Conservation (phyloP, 768 basidiomycete genomes). For the Amanita fuliginea region DNA sequence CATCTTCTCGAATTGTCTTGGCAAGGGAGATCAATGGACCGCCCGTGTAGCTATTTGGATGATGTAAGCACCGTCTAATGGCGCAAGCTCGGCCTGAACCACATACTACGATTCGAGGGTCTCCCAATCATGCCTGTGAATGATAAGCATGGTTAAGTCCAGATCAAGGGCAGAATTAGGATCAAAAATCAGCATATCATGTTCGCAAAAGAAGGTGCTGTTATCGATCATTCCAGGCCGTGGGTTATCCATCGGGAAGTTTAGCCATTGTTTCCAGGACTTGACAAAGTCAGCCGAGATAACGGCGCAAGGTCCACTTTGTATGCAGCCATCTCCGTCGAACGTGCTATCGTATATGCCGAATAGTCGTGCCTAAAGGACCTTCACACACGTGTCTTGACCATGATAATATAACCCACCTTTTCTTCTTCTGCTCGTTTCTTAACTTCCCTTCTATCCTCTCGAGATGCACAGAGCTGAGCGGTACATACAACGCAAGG, state of each 20-base stretch:
- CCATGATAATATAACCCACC: constrained; percentile 24
- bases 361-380: constrained; percentile 47
- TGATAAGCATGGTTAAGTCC: constrained; percentile 42
- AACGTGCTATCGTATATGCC: constrained; percentile 49
- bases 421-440: constrained; percentile 72
- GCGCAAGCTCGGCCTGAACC: not conserved
- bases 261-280: constrained; percentile 62
- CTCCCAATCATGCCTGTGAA: constrained; percentile 58
- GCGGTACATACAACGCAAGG: constrained; percentile 57
- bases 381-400: constrained; percentile 6
- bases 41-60: constrained; percentile 37
- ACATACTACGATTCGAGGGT: constrained; percentile 42
- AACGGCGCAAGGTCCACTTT: constrained; percentile 43
- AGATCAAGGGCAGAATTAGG: constrained; percentile 51
- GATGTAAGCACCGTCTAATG: constrained; percentile 6
- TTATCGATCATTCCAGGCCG: constrained; percentile 62
- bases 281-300: constrained; percentile 52
- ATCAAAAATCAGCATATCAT: constrained; percentile 53
- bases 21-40: constrained; percentile 37
- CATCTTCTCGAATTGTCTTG: constrained; percentile 15
- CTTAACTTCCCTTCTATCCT: constrained; percentile 50
- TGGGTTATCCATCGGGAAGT: constrained; percentile 36
- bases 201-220: constrained; percentile 53
- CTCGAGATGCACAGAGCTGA: constrained; percentile 39
- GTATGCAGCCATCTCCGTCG: constrained; percentile 32